phyloP scores from a whole-genome alignment of 768 basidiomycete species.

The Hysterangium stoloniferum region DNA sequence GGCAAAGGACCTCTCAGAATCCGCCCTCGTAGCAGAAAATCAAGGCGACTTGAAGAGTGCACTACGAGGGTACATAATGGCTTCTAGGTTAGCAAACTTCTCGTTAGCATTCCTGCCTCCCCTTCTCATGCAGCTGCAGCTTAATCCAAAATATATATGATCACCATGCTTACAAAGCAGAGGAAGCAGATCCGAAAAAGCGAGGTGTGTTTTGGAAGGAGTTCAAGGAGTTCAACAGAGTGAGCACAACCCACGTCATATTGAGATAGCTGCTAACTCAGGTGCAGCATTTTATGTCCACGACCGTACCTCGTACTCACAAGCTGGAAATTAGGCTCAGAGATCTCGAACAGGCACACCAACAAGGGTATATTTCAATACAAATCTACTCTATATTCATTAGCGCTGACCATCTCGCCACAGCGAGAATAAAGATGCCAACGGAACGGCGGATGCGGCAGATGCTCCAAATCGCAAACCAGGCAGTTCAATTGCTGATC shows the following conservation, averaged over 20 bases:
- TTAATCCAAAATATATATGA: slow-evolving; percentile 44
- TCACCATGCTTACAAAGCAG: slow-evolving; percentile 46
- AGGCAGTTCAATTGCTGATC: slow-evolving; percentile 73
- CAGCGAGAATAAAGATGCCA: slow-evolving; percentile 5
- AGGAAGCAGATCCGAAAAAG: slow-evolving; percentile 37
- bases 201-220: slow-evolving; percentile 54
- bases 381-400: slow-evolving; percentile 12
- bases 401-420: slow-evolving; percentile 12
- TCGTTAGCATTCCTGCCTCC: not conserved
- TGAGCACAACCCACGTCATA: slow-evolving; percentile 25
- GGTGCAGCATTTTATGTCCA: slow-evolving; percentile 30
- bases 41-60: slow-evolving; percentile 57
- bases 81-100: slow-evolving; percentile 42
- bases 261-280: slow-evolving; percentile 8
- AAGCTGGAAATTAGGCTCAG: slow-evolving; percentile 38
- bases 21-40: slow-evolving; percentile 44
- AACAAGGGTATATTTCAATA: slow-evolving; percentile 13
- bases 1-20: slow-evolving; percentile 49
- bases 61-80: slow-evolving; percentile 50
- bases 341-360: slow-evolving; percentile 32
- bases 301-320: slow-evolving; percentile 34
- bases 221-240: slow-evolving; percentile 57
- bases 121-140: slow-evolving; percentile 1
- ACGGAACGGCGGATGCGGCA: slow-evolving; percentile 14
- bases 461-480: slow-evolving; percentile 36